Percentiles rank a stretch among this genome's conserved stretches.
Evolutionary conservation across 1,139 yeast species (phyloP).

Genomic region (Hansenula anomala): DNA sequence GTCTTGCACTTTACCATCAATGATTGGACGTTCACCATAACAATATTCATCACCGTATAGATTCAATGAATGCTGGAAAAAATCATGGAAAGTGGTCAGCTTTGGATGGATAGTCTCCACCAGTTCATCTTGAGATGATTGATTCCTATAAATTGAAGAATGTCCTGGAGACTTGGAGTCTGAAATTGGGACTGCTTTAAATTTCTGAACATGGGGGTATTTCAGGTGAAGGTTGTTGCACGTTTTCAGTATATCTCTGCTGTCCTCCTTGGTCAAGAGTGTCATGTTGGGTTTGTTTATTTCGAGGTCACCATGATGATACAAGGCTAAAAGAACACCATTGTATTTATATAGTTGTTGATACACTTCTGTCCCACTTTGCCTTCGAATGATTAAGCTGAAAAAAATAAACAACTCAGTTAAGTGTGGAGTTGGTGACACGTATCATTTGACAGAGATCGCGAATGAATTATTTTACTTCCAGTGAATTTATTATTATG

Average conservation of each 20-base stretch:
- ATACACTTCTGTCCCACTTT: too few relatives aligned
- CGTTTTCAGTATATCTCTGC: background rate
- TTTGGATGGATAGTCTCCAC: conserved; percentile 31
- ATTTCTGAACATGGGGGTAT: conserved; percentile 1
- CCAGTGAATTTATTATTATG: too few relatives aligned
- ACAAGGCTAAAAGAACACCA: too few relatives aligned
- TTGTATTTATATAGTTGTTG: too few relatives aligned
- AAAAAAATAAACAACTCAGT: background rate
- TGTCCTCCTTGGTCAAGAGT: background rate
- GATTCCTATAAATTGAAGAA: conserved; percentile 33
- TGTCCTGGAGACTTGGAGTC: conserved; percentile 1
- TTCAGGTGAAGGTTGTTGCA: background rate
- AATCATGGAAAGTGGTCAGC: conserved; percentile 31
- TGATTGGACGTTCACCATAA: conserved; percentile 31
- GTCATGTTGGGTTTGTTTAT: background rate
- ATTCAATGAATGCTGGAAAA: conserved; percentile 28
- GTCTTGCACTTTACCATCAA: background rate
- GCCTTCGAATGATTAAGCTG: too few relatives aligned
- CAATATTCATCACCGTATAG: conserved; percentile 24
- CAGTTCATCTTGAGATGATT: conserved; percentile 30
- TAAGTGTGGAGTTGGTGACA: background rate
- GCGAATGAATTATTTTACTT: too few relatives aligned
- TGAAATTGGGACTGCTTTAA: conserved; percentile 5
- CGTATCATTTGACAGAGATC: too few relatives aligned
- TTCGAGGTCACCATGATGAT: too few relatives aligned